Conservation (phyloP, 2,329 filamentous ascomycete species). For the Botrytis hyacinthi region DNA sequence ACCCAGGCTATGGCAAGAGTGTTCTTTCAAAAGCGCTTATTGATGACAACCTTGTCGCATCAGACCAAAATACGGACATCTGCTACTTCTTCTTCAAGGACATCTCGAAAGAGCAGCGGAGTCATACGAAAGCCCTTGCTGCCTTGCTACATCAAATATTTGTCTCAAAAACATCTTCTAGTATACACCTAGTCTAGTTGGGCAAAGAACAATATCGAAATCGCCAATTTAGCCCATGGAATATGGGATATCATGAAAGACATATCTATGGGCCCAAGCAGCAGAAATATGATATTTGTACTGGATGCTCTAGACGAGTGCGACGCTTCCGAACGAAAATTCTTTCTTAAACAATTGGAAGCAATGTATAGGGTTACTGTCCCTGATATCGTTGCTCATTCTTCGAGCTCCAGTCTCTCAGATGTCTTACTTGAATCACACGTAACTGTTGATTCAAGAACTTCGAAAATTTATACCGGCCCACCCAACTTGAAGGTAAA, state of each 20-base stretch:
- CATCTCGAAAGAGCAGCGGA: background rate
- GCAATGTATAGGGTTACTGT: background rate
- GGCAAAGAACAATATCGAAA: background rate
- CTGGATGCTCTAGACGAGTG: background rate
- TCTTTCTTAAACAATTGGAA: background rate
- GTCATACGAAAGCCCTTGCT: background rate
- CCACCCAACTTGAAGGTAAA: background rate
- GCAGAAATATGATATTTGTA: background rate
- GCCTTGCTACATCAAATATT: conserved; percentile 12
- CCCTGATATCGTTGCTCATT: background rate
- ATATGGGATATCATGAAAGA: background rate
- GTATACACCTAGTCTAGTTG: background rate
- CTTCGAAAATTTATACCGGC: background rate
- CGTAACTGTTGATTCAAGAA: background rate
- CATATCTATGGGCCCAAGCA: background rate
- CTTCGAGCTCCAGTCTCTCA: background rate
- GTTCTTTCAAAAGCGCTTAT: background rate
- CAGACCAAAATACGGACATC: background rate
- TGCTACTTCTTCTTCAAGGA: conserved; percentile 12
- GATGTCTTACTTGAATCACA: background rate
- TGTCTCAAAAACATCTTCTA: background rate
- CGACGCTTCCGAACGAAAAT: background rate
- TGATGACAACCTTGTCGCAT: background rate
- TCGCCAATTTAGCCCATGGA: background rate
- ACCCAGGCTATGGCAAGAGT: conserved; percentile 5